Evolutionary conservation across 1,139 yeast genomes (phyloP).

Genomic region (Starmera stellimalicola): DNA sequence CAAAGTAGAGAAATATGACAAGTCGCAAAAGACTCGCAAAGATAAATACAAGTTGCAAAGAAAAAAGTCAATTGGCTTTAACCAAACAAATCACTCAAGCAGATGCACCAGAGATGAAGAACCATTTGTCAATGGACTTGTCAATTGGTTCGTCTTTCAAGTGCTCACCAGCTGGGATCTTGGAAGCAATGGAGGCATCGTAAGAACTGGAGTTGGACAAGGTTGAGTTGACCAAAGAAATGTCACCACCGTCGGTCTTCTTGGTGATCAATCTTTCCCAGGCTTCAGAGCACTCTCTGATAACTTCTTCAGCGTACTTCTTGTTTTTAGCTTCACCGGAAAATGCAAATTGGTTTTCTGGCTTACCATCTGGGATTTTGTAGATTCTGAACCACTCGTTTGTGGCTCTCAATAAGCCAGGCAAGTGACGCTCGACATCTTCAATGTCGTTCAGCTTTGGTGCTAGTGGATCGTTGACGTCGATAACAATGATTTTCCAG

Average conservation of each 20-base stretch:
- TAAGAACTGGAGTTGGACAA: conserved; percentile 46
- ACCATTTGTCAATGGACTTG: conserved; percentile 97
- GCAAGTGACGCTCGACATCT: conserved; percentile 68
- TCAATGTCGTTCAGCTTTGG: conserved; percentile 61
- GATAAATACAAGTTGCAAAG: too few relatives aligned
- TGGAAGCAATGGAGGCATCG: conserved; percentile 38
- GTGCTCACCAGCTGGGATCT: conserved; percentile 61
- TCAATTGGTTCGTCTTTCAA: conserved; percentile 89
- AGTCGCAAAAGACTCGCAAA: too few relatives aligned
- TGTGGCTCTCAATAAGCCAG: conserved; percentile 75
- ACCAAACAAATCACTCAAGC: too few relatives aligned
- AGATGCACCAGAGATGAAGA: conserved; percentile 86
- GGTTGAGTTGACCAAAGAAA: conserved; percentile 67
- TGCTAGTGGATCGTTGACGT: conserved; percentile 68
- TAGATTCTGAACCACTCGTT: conserved; percentile 88
- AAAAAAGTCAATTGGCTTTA: too few relatives aligned
- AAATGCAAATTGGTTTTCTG: conserved; percentile 79
- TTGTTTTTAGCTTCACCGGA: conserved; percentile 71
- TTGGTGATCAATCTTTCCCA: conserved; percentile 57
- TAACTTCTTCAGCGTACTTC: conserved; percentile 61
- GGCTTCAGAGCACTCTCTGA: conserved; percentile 60
- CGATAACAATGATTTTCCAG: conserved; percentile 83
- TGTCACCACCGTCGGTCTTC: conserved; percentile 36
- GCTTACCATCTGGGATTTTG: conserved; percentile 88
- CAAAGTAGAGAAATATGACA: too few relatives aligned